These are phyloP conservation scores for Hyphopichia pseudoburtonii DNA, from an alignment of 1,139 yeast genomes.

Conservation along the genomic window DNA sequence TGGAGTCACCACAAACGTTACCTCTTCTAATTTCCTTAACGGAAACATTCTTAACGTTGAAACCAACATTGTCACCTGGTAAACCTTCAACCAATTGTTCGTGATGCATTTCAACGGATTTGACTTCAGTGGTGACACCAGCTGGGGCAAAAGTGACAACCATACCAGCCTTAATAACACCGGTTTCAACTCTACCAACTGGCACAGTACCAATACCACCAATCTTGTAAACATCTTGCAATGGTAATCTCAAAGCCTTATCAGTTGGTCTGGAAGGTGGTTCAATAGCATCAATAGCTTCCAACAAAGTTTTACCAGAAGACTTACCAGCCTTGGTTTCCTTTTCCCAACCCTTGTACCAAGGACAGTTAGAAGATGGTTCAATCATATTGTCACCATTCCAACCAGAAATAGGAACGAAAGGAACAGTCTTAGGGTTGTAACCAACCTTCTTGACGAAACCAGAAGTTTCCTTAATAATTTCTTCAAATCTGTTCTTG, in stretches of 20 bases:
- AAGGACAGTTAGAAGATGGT: slow-evolving; percentile 76
- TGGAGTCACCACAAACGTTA: slow-evolving; percentile 94
- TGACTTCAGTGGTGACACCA: slow-evolving; percentile 90
- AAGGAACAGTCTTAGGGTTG: slow-evolving; percentile 91
- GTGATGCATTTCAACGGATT: slow-evolving; percentile 94
- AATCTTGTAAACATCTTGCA: slow-evolving; percentile 90
- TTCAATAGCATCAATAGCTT: slow-evolving; percentile 84
- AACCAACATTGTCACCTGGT: slow-evolving; percentile 95
- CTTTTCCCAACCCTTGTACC: slow-evolving; percentile 92
- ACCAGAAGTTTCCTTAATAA: slow-evolving; percentile 79
- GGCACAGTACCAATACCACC: slow-evolving; percentile 95
- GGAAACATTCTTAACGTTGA: slow-evolving; percentile 93
- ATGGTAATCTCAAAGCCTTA: slow-evolving; percentile 89
- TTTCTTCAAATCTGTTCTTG: slow-evolving; percentile 78
- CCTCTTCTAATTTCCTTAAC: slow-evolving; percentile 94
- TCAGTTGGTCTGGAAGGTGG: slow-evolving; percentile 85
- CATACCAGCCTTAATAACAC: slow-evolving; percentile 90
- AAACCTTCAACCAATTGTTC: slow-evolving; percentile 81
- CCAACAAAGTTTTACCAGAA: slow-evolving; percentile 85
- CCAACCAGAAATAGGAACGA: slow-evolving; percentile 93
- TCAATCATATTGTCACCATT: slow-evolving; percentile 95
- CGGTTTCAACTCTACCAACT: slow-evolving; percentile 93
- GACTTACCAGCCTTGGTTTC: slow-evolving; percentile 78
- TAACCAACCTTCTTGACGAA: slow-evolving; percentile 92
- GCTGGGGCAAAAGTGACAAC: slow-evolving; percentile 89